Evolutionary conservation across 2,329 filamentous ascomycete genomes (phyloP), one percentile per base, ranked within the genome.

Genomic region (Monascus ruber): DNA sequence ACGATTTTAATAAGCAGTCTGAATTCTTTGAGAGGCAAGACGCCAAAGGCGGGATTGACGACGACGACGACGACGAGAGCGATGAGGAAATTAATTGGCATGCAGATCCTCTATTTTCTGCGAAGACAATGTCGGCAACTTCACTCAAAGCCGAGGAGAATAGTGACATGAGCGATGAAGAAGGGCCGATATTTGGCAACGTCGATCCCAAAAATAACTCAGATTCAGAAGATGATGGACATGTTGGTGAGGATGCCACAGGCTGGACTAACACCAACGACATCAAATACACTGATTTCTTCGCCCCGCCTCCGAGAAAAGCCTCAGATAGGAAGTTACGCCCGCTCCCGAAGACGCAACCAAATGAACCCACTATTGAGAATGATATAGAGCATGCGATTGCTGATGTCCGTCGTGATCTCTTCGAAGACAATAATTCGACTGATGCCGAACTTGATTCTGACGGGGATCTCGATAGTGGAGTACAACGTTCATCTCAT

Each of bases 1-100:
- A 96, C 53, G 80, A 93, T 43, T 98, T 98, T 74, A 98, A 98
- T 70, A 85, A 82, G 58, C 85, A 93, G 57, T 85, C 87, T 2
- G 85, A 94, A 53, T 83, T 82, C 56, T 79, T 95, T 36, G 91
- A 98, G 62, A 79, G 85, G 47, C 83, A 87, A 60, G 89, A 96
- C 59, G 75, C 76, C 26, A 73, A 76, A 46, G 86, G 83, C 26
- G 85, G 89, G 48, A 77, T 77, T 31, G 80, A 83, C 50, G 81
- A 82, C 40, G 83, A 82, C 45, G 73, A 71, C 38, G 83, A 75
- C 43, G 86, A 81, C 59, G 86, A 94, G 38, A 17, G 17, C 17
- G 85, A 93, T 35, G 58, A 60, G 10, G 86, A 93, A 48, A 81
- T 96, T 40, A 83, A 96, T 59, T 98, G 87, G 86, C 79, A 84